phyloP scores from a whole-genome alignment of 768 basidiomycete species.

The Suillus subalutaceus region DNA sequence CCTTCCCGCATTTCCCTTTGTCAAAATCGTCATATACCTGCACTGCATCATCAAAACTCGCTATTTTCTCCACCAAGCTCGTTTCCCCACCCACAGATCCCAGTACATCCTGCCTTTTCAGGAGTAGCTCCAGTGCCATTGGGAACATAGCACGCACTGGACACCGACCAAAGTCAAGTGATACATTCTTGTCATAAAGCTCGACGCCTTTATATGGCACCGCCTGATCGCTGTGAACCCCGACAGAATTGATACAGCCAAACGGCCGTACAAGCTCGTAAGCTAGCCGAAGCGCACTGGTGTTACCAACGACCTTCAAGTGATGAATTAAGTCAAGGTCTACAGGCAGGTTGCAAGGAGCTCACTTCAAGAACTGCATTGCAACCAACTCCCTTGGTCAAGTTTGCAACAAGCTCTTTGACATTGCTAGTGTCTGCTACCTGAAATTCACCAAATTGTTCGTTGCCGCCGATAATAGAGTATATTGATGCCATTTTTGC shows the following conservation, averaged over 20 bases:
- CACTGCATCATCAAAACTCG: constrained; percentile 57
- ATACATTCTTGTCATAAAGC: constrained; percentile 78
- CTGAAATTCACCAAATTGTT: constrained; percentile 45
- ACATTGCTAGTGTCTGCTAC: constrained; percentile 55
- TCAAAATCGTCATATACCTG: constrained; percentile 70
- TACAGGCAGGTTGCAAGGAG: not conserved
- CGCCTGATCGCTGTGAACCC: constrained; percentile 60
- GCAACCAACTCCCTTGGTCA: constrained; percentile 63
- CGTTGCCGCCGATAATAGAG: constrained; percentile 49
- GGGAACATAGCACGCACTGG: constrained; percentile 81
- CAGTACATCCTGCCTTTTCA: constrained; percentile 73
- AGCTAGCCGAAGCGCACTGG: constrained; percentile 62
- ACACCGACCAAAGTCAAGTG: constrained; percentile 80
- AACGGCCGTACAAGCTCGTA: constrained; percentile 76
- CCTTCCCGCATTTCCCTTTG: constrained; percentile 72
- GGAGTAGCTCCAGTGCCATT: constrained; percentile 65
- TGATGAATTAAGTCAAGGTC: not conserved
- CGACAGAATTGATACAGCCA: constrained; percentile 75
- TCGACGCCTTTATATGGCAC: constrained; percentile 59
- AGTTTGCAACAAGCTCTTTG: constrained; percentile 48
- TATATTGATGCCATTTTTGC: constrained; percentile 64
- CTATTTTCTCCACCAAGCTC: constrained; percentile 70
- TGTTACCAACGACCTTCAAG: constrained; percentile 68
- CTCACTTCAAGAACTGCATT: constrained; percentile 69
- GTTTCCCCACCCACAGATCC: constrained; percentile 65